These are phyloP conservation scores for Penicillium arizonense DNA, from an alignment of 495 filamentous ascomycete genomes.

Conservation along the genomic window DNA sequence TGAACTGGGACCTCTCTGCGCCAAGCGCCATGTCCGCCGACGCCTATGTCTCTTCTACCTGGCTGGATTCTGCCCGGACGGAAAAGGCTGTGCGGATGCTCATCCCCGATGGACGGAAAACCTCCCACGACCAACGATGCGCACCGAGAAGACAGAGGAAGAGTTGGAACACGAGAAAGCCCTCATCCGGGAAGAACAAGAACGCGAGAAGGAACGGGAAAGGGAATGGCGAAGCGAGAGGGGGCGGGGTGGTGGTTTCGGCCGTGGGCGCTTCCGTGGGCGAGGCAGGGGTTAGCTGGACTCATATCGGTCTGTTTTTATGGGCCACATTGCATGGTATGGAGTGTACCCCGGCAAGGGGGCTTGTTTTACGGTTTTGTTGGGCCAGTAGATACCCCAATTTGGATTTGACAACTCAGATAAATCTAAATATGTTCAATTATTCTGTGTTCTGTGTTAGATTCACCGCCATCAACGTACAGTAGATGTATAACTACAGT, in stretches of 20 bases:
- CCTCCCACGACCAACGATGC: constrained; percentile 70
- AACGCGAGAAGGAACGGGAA: constrained; percentile 49
- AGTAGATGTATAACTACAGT: not conserved
- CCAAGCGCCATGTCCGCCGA: constrained; percentile 79
- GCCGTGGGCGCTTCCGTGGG: constrained; percentile 48
- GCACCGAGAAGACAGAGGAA: constrained; percentile 59
- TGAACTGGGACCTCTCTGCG: constrained; percentile 80
- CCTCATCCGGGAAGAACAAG: constrained; percentile 55
- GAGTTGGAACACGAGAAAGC: constrained; percentile 56
- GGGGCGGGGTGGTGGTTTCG: constrained; percentile 46
- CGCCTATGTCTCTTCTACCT: constrained; percentile 80
- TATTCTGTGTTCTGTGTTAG: not conserved
- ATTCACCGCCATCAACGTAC: not conserved
- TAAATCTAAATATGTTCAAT: not conserved
- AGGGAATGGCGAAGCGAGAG: constrained; percentile 51
- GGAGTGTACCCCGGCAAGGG: constrained; percentile 5
- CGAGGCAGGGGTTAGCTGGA: constrained; percentile 40
- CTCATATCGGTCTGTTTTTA: constrained; percentile 3
- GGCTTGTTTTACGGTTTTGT: constrained; percentile 2
- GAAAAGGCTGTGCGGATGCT: constrained; percentile 71
- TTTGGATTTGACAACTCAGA: not conserved
- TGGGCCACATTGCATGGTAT: constrained; percentile 10
- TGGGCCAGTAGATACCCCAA: constrained; percentile 16
- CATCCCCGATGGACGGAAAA: constrained; percentile 76
- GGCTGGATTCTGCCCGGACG: constrained; percentile 92